phyloP scores from a whole-genome alignment of 352 stramenopile species.

The Pythium chondricola region DNA sequence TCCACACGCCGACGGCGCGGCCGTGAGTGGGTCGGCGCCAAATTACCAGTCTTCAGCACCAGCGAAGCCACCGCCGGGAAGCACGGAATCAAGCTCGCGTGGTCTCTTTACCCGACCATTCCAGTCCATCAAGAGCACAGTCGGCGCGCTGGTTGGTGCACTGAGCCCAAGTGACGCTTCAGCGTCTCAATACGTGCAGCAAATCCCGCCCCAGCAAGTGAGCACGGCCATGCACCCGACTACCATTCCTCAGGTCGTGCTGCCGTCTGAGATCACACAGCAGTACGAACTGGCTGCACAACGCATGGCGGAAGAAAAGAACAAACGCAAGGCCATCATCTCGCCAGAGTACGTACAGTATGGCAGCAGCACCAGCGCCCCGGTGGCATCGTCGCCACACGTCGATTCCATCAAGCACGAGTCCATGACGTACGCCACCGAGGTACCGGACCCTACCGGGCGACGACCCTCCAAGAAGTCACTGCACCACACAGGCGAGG shows the following conservation, averaged over 20 bases:
- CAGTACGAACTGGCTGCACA: constrained; percentile 36
- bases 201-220: background rate
- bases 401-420: constrained; percentile 19
- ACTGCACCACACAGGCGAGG: constrained; percentile 34
- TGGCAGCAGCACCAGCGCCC: constrained; percentile 10
- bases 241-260: background rate
- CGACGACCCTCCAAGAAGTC: constrained; percentile 64
- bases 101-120: constrained; percentile 36
- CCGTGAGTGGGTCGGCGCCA: too few relatives aligned
- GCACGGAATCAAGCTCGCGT: constrained; percentile 6
- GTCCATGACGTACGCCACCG: constrained; percentile 26
- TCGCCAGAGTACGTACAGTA: constrained; percentile 83
- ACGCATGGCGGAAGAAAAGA: constrained; percentile 58
- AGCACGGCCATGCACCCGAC: too few relatives aligned
- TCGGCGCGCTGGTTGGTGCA: constrained; percentile 36
- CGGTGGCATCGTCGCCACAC: background rate
- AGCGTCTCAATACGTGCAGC: background rate
- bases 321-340: constrained; percentile 78
- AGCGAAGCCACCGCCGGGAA: background rate
- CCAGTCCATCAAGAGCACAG: constrained; percentile 43
- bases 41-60: background rate
- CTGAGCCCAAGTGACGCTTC: constrained; percentile 14
- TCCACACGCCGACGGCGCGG: constrained; percentile 39
- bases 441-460: constrained; percentile 49
- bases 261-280: constrained; percentile 22